These are phyloP conservation scores for Trichoderma reesei DNA, from an alignment of 495 filamentous ascomycete species.

Conservation along the genomic window DNA sequence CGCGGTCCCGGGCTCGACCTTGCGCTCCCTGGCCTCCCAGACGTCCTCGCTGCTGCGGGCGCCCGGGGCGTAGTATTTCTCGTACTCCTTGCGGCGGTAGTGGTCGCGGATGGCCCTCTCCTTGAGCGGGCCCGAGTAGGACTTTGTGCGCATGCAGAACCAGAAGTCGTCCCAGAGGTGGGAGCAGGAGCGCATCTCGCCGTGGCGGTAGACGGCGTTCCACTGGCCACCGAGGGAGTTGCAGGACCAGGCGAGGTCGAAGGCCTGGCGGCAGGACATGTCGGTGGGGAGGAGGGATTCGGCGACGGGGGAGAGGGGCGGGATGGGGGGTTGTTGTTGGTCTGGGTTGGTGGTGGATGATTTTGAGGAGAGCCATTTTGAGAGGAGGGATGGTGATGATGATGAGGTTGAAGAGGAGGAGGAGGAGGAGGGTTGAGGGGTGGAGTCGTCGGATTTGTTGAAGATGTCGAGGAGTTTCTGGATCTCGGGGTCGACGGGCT, in stretches of 20 bases:
- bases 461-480: conserved; percentile 33
- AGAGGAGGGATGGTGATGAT: conserved; percentile 10
- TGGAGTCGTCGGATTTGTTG: conserved; percentile 12
- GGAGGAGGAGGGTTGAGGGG: conserved; percentile 9
- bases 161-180: conserved; percentile 86
- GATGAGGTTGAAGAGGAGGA: conserved; percentile 12
- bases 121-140: conserved; percentile 36
- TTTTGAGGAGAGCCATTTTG: conserved; percentile 14
- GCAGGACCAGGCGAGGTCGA: conserved; percentile 94
- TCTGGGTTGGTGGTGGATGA: conserved; percentile 14
- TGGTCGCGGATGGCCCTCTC: conserved; percentile 54
- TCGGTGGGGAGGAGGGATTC: conserved; percentile 61
- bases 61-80: conserved; percentile 56
- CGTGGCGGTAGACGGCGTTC: conserved; percentile 70
- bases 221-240: conserved; percentile 86
- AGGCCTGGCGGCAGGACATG: conserved; percentile 83
- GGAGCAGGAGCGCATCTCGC: conserved; percentile 57
- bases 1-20: conserved; percentile 32
- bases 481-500: conserved; percentile 29
- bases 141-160: conserved; percentile 85
- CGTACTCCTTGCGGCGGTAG: conserved; percentile 57
- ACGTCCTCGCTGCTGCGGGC: conserved; percentile 80
- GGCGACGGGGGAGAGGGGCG: conserved; percentile 26
- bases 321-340: conserved; percentile 5
- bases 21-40: conserved; percentile 60